A percentile compares a stretch with the other conserved stretches of the same genome.
Conservation (phyloP, 2,329 filamentous ascomycete species). For the Scopulariopsis brevicaulis region DNA sequence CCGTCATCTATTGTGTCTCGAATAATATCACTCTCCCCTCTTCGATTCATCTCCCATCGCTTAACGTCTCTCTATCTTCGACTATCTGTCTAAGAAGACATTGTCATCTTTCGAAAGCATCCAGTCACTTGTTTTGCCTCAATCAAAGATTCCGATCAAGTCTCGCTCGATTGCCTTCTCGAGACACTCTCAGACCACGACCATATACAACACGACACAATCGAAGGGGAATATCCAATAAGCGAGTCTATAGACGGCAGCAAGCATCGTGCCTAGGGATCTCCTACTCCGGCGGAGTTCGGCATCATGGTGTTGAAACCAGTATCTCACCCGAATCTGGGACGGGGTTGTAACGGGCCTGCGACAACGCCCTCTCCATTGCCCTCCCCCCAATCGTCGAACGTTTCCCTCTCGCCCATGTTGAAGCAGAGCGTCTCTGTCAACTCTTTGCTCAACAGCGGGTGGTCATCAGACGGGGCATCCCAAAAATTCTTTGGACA, state of each 20-base stretch:
- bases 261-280: background rate
- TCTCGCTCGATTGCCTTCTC: background rate
- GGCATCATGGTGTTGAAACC: background rate
- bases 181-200: background rate
- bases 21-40: constrained; percentile 1
- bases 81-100: background rate
- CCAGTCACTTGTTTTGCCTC: background rate
- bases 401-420: constrained; percentile 1
- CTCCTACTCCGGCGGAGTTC: background rate
- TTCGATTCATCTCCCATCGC: background rate
- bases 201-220: background rate
- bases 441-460: constrained; percentile 1
- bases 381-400: background rate
- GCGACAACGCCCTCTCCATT: background rate
- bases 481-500: background rate
- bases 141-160: background rate
- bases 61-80: background rate
- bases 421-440: background rate
- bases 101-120: background rate
- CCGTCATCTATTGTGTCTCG: constrained; percentile 3
- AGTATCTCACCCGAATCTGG: background rate
- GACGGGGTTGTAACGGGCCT: background rate
- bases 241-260: background rate
- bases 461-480: background rate
- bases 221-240: background rate